Evolutionary conservation across 2,329 filamentous ascomycete species (phyloP).

Genomic region (Tolypocladium cylindrosporum): DNA sequence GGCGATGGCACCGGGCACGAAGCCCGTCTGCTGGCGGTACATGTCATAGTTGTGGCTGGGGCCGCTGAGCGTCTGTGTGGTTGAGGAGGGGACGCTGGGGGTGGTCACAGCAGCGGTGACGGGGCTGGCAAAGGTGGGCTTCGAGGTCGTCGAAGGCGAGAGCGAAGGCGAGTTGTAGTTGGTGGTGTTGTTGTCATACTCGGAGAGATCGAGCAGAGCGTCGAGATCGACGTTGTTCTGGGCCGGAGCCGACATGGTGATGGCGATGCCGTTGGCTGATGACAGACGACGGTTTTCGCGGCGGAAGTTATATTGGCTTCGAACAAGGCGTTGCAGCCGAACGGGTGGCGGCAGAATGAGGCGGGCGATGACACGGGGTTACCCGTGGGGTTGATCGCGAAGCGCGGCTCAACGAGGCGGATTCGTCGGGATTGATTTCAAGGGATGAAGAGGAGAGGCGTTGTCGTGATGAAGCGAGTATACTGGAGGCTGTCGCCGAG

Average conservation of each 20-base stretch:
- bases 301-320: too few relatives aligned
- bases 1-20: conserved; percentile 74
- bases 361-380: neutral
- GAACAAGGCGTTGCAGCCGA: too few relatives aligned
- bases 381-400: neutral
- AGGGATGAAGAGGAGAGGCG: neutral
- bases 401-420: neutral
- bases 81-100: conserved; percentile 42
- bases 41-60: conserved; percentile 93
- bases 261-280: neutral
- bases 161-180: conserved; percentile 51
- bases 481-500: neutral
- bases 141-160: conserved; percentile 44
- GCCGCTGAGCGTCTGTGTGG: conserved; percentile 56
- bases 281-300: too few relatives aligned
- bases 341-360: neutral
- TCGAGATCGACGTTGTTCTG: conserved; percentile 43
- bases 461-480: neutral
- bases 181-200: conserved; percentile 46
- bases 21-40: conserved; percentile 91
- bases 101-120: conserved; percentile 42
- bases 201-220: conserved; percentile 48
- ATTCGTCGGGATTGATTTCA: neutral
- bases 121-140: conserved; percentile 42
- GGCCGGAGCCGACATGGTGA: conserved; percentile 27